Base-by-base conservation (phyloP, 2,329 filamentous ascomycete species). In the Fusarium begoniae region DNA sequence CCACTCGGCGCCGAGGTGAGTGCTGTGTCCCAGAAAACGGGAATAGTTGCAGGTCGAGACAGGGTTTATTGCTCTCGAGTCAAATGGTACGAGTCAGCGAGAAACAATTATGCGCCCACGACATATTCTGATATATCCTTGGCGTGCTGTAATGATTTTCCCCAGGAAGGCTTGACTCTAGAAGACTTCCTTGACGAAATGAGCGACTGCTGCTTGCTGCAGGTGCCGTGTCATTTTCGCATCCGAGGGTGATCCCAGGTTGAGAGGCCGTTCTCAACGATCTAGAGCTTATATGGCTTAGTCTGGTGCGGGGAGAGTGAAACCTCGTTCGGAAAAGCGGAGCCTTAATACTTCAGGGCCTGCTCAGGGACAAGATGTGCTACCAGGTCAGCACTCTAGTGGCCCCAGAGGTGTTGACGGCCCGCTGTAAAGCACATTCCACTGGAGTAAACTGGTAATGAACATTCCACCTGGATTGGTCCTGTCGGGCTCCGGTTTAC, bases 261-360 rank as follows among this genome's bases (percentile, higher is more conserved):
- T 41, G 40, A 41, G 57, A 54, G 57, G 53, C 58, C 41, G 43
- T 50, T 60, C 63, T 63, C 50, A 70, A 66, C 64, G 55, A 58
- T 47, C 71, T 75, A 77, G 73, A 28, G 64, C 73, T 69, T 68
- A 59, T 68, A 57, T 41, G 66, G 69, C 62, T 74, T 79, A 79
- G 77, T 69, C 67, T 38, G 62, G 68, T 79, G 77, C 77, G 77
- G 77, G 77, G 77, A 75, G 76, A 70, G 66, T 70, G 64, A 75
- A 74, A 74, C 68, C 68, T 58, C 62, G 74, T 59, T 78, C 75
- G 72, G 74, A 74, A 78, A 75, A 76, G 77, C 75, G 77, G 77
- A 71, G 70, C 60, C 66, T 30, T 45, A 43, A 45, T 38, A 17
- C 35, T 56, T 38, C 51, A 67, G 51, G 63, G 48, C 40, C 30